These are phyloP conservation scores for Penicillium italicum DNA, from an alignment of 2,329 filamentous ascomycete genomes.

Conservation along the genomic window DNA sequence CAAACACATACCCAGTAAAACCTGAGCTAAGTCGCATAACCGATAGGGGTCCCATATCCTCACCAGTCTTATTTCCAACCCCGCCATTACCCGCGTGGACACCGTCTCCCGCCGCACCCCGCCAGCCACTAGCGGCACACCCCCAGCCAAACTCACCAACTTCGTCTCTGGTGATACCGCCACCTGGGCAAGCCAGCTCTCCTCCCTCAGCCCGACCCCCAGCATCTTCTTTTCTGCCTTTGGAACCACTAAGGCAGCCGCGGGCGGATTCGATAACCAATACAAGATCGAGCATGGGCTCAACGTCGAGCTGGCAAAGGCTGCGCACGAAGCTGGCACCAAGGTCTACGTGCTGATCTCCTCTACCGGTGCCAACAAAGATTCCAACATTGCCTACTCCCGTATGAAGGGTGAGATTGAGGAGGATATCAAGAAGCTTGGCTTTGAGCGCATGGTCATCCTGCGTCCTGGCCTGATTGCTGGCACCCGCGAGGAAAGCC, in stretches of 20 bases:
- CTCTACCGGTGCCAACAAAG: conserved; percentile 50
- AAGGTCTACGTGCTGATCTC: conserved; percentile 77
- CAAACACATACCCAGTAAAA: conserved; percentile 3
- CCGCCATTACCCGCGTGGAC: conserved; percentile 40
- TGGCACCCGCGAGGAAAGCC: conserved; percentile 62
- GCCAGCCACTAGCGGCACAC: conserved; percentile 43
- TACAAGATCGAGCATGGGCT: conserved; percentile 86
- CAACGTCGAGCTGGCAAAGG: conserved; percentile 72
- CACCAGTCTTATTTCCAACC: conserved; percentile 44
- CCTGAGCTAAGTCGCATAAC: conserved; percentile 29
- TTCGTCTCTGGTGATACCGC: conserved; percentile 64
- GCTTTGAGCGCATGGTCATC: conserved; percentile 75
- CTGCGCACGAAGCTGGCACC: conserved; percentile 68
- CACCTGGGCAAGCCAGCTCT: conserved; percentile 63
- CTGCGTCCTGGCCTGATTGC: conserved; percentile 70
- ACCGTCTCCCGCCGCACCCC: conserved; percentile 46
- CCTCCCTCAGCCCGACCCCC: conserved; percentile 54
- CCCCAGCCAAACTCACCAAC: conserved; percentile 61
- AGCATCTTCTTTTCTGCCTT: conserved; percentile 70
- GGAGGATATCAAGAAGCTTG: conserved; percentile 66
- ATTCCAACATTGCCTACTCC: conserved; percentile 53
- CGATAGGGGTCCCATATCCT: conserved; percentile 71
- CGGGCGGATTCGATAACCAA: conserved; percentile 74
- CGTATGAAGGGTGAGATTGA: conserved; percentile 88
- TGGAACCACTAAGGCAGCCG: conserved; percentile 72